Conservation (phyloP, 2,329 filamentous ascomycete species). For the Penicillium brasilianum region DNA sequence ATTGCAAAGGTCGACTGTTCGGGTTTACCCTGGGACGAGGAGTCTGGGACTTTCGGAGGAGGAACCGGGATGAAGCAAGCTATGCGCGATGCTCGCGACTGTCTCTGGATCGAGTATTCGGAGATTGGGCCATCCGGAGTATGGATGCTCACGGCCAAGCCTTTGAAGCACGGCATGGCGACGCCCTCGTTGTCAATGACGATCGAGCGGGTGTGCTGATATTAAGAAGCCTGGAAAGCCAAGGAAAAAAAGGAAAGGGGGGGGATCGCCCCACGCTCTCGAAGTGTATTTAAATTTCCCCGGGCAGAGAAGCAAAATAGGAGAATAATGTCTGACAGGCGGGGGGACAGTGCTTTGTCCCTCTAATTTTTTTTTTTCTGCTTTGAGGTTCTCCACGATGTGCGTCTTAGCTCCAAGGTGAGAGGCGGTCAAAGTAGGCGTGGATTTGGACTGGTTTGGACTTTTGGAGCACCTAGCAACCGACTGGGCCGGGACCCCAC, state of each 20-base stretch:
- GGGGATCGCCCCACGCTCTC: slow-evolving; percentile 21
- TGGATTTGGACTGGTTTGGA: slow-evolving; percentile 21
- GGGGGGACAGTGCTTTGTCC: slow-evolving; percentile 13
- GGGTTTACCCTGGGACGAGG: slow-evolving; percentile 69
- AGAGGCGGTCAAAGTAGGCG: slow-evolving; percentile 33
- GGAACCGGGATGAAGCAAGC: slow-evolving; percentile 97
- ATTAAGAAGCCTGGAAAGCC: slow-evolving; percentile 1
- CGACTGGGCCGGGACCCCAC: slow-evolving; percentile 30
- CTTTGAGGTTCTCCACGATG: slow-evolving; percentile 12
- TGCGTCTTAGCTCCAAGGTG: slow-evolving; percentile 22
- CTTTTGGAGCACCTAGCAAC: slow-evolving; percentile 25
- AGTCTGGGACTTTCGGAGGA: slow-evolving; percentile 75
- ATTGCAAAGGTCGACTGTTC: slow-evolving; percentile 97
- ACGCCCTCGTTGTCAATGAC: slow-evolving; percentile 7
- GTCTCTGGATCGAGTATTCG: slow-evolving; percentile 93
- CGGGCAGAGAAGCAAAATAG: slow-evolving; percentile 7
- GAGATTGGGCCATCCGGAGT: slow-evolving; percentile 77
- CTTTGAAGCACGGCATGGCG: slow-evolving; percentile 94
- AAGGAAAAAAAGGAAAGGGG: slow-evolving; percentile 14
- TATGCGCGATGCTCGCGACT: slow-evolving; percentile 88
- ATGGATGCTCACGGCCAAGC: slow-evolving; percentile 97
- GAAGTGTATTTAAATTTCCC: slow-evolving; percentile 10
- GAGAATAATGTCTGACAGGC: slow-evolving; percentile 12
- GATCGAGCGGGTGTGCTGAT: neutral
- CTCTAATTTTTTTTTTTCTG: slow-evolving; percentile 21